These are phyloP conservation scores for Xanthoparmelia taractica DNA, from an alignment of 495 filamentous ascomycete genomes.

Conservation along the genomic window DNA sequence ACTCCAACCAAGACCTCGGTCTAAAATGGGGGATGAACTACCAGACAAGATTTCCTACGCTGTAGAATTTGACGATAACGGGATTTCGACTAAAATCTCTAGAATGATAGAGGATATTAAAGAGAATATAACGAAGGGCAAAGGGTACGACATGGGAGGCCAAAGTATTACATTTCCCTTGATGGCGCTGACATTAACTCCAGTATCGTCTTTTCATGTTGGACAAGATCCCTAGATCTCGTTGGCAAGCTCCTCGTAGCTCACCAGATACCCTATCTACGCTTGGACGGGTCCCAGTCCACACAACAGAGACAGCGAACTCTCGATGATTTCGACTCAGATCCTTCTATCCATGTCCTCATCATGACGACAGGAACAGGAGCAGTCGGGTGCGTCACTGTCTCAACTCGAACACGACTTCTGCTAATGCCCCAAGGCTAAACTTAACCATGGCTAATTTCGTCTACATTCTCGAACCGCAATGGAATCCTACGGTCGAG, in stretches of 20 bases:
- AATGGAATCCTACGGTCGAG: constrained; percentile 29
- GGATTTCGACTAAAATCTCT: too few relatives aligned
- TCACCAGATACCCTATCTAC: constrained; percentile 23
- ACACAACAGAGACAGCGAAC: constrained; percentile 4
- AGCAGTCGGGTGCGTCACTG: constrained; percentile 10
- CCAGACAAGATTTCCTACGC: too few relatives aligned
- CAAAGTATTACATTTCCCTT: too few relatives aligned
- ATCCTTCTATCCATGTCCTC: too few relatives aligned
- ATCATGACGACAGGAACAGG: constrained; percentile 8
- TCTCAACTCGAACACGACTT: too few relatives aligned
- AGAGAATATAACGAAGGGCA: too few relatives aligned
- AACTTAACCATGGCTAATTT: constrained; percentile 26
- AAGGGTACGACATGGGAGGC: too few relatives aligned
- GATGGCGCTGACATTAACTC: neutral
- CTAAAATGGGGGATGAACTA: too few relatives aligned
- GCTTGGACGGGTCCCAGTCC: constrained; percentile 10
- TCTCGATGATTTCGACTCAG: constrained; percentile 2
- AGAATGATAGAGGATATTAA: too few relatives aligned
- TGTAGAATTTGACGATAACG: too few relatives aligned
- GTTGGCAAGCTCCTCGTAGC: constrained; percentile 25
- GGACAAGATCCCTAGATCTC: constrained; percentile 41
- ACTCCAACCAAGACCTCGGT: too few relatives aligned
- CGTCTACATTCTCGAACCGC: constrained; percentile 29
- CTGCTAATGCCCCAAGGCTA: too few relatives aligned
- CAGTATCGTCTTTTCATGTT: constrained; percentile 48